phyloP scores from a whole-genome alignment of 805 yeast species.

The Saccharomyces kudriavzevii region DNA sequence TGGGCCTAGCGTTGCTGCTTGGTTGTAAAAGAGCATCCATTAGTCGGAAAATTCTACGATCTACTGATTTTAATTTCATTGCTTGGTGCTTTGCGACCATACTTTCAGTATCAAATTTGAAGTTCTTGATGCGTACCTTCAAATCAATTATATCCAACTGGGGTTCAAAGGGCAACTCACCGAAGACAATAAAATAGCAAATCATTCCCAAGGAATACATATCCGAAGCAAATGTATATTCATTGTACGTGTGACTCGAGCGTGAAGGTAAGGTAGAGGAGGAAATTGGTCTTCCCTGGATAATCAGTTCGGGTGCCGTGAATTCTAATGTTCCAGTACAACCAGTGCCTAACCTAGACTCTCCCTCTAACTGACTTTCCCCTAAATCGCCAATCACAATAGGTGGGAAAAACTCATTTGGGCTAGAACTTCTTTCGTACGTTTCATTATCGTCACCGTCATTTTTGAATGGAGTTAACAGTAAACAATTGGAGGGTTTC shows the following conservation, averaged over 20 bases:
- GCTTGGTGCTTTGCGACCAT: conserved; percentile 14
- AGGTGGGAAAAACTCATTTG: conserved; percentile 42
- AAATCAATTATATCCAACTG: conserved; percentile 23
- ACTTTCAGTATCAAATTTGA: conserved; percentile 18
- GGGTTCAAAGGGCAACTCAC: conserved; percentile 52
- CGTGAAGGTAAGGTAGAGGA: conserved; percentile 10
- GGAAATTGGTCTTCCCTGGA: conserved; percentile 11
- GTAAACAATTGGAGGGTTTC: conserved; percentile 80
- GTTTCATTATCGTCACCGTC: conserved; percentile 14
- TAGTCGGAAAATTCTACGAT: conserved; percentile 30
- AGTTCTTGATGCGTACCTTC: conserved; percentile 29
- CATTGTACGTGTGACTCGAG: conserved; percentile 33
- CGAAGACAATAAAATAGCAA: conserved; percentile 65
- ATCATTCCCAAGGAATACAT: conserved; percentile 79
- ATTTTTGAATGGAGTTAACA: conserved; percentile 29
- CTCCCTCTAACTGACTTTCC: conserved; percentile 73
- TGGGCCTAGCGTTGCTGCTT: conserved; percentile 36
- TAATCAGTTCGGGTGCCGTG: conserved; percentile 75
- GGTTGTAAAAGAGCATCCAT: conserved; percentile 34
- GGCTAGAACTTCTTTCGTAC: conserved; percentile 3
- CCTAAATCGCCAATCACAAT: conserved; percentile 84
- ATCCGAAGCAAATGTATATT: conserved; percentile 68
- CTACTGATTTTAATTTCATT: conserved; percentile 16
- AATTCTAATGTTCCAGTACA: conserved; percentile 83
- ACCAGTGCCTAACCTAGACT: conserved; percentile 59